Percentiles rank a stretch among this genome's conserved stretches.
These are phyloP conservation scores for Penicillium sp. DNA, from an alignment of 2,329 filamentous ascomycete species.

Conservation along the genomic window DNA sequence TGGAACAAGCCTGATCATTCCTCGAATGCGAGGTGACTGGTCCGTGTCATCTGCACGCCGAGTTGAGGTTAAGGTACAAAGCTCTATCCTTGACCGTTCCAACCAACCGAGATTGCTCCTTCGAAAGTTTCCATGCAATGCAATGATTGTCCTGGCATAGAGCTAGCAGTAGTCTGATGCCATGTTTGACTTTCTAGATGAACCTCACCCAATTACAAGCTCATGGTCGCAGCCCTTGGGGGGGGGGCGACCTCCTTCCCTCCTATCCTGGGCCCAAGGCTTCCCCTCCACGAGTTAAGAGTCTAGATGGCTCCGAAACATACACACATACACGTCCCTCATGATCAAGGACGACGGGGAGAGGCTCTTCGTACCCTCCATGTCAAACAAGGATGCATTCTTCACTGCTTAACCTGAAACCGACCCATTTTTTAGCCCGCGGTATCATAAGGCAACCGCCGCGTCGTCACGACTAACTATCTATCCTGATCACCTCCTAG, in stretches of 20 bases:
- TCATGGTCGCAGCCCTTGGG: not conserved
- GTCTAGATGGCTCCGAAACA: slow-evolving; percentile 8
- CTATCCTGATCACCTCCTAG: not conserved
- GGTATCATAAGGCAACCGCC: slow-evolving; percentile 14
- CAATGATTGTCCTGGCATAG: slow-evolving; percentile 30
- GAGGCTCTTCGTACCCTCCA: slow-evolving; percentile 10
- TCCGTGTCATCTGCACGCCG: slow-evolving; percentile 26
- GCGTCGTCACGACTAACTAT: not conserved
- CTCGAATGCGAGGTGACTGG: slow-evolving; percentile 22
- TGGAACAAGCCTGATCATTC: slow-evolving; percentile 14
- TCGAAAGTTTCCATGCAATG: slow-evolving; percentile 20
- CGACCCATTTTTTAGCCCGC: not conserved
- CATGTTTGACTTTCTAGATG: slow-evolving; percentile 20
- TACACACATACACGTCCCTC: not conserved
- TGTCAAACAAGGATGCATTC: slow-evolving; percentile 1
- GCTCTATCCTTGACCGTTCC: not conserved
- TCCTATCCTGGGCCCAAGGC: not conserved
- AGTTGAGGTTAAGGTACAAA: slow-evolving; percentile 3
- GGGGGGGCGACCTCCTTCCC: slow-evolving; percentile 3
- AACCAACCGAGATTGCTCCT: slow-evolving; percentile 22
- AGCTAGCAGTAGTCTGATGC: slow-evolving; percentile 17
- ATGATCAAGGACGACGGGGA: slow-evolving; percentile 1
- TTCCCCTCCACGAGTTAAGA: not conserved
- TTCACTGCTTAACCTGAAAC: slow-evolving; percentile 9
- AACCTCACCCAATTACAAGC: slow-evolving; percentile 19